phyloP scores from a whole-genome alignment of 2,329 filamentous ascomycete species.

The Calonectria pteridis region DNA sequence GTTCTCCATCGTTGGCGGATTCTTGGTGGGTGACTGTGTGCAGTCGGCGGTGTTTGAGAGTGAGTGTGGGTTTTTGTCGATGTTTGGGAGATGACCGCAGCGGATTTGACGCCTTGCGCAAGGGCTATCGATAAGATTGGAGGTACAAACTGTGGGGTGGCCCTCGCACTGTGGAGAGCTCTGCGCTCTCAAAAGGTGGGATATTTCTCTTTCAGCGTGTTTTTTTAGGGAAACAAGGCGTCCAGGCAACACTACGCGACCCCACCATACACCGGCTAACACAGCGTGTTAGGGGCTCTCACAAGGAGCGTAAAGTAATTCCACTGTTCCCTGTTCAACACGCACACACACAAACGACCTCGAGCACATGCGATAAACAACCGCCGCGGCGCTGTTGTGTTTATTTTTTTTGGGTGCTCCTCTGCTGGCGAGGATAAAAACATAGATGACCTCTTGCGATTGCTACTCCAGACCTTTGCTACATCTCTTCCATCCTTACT shows the following conservation, averaged over 20 bases:
- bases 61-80: constrained; percentile 36
- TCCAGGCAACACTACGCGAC: no score
- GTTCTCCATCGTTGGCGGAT: constrained; percentile 76
- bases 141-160: constrained; percentile 13
- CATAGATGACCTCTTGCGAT: not conserved
- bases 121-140: constrained; percentile 38
- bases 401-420: not conserved
- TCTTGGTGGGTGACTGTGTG: constrained; percentile 17
- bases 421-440: not conserved
- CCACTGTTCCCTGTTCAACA: constrained; percentile 7
- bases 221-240: no score
- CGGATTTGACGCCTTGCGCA: constrained; percentile 37
- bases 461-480: constrained; percentile 19
- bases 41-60: constrained; percentile 26
- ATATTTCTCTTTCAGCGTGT: no score
- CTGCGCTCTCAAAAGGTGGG: no score
- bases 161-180: constrained; percentile 41
- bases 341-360: not conserved
- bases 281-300: no score
- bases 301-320: constrained; percentile 40
- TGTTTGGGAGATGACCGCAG: constrained; percentile 14
- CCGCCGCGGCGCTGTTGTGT: not conserved
- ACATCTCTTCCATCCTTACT: constrained; percentile 9
- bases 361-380: not conserved
- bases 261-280: no score